These are phyloP conservation scores for Clarkia xantiana DNA, from an alignment of 345 rosid species.

Conservation along the genomic window DNA sequence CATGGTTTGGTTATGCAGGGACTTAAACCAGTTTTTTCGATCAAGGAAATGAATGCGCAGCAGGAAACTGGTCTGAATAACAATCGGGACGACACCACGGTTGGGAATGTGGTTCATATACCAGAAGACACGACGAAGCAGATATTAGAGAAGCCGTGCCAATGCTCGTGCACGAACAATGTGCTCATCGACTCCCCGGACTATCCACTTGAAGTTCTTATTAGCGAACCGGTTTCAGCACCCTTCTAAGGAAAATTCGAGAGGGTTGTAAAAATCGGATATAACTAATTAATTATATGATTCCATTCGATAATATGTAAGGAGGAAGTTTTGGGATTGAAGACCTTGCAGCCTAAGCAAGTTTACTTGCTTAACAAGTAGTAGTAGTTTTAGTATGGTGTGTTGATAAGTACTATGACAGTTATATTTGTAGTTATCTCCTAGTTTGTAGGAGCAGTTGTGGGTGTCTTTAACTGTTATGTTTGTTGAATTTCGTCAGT, in stretches of 20 bases:
- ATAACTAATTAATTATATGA: too few relatives aligned
- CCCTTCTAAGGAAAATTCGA: slow-evolving; percentile 20
- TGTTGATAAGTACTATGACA: too few relatives aligned
- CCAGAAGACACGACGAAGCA: not conserved
- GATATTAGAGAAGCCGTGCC: slow-evolving; percentile 21
- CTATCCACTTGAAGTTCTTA: slow-evolving; percentile 2
- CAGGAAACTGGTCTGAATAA: not conserved
- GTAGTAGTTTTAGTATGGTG: too few relatives aligned
- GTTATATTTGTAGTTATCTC: too few relatives aligned
- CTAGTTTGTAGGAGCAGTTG: too few relatives aligned
- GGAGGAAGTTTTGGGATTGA: too few relatives aligned
- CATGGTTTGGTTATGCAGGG: slow-evolving; percentile 9
- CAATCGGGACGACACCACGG: not conserved
- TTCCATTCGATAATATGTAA: not conserved
- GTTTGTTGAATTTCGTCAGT: too few relatives aligned
- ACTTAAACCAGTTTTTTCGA: not conserved
- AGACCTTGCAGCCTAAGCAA: too few relatives aligned
- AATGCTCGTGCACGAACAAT: slow-evolving; percentile 11
- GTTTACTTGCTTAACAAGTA: too few relatives aligned
- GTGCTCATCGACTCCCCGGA: slow-evolving; percentile 12
- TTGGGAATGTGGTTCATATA: not conserved
- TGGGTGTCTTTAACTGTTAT: too few relatives aligned
- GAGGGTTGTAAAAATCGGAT: too few relatives aligned
- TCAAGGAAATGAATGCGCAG: not conserved
- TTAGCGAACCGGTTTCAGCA: slow-evolving; percentile 32